Evolutionary conservation across 2,329 filamentous ascomycete species (phyloP), one percentile per base, ranked within the genome.

Genomic region (Spiromastix sp.): DNA sequence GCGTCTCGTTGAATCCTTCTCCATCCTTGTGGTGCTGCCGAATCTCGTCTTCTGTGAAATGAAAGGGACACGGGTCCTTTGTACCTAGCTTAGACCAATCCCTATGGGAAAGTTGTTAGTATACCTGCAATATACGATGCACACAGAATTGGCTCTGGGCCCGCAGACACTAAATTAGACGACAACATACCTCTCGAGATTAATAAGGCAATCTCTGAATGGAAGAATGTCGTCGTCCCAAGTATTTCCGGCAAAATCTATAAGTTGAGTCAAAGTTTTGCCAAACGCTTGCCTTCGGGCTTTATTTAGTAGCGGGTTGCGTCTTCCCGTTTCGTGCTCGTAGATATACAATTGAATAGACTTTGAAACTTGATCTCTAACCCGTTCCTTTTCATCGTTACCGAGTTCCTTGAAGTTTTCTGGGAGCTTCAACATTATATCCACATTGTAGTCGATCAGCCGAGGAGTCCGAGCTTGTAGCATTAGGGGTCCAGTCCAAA

Each of bases 211-310:
- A 36, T 52, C 44, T 22, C 47, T 38, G 17, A 54, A 44, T 18
- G 44, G 47, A 17, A 53, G 34, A 17, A 48, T 45, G 30, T 49
- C 47, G 32, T 45, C 40, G 37, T 54, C 47, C 51, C 50, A 56
- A 2, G 48, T 45, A 32, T 49, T 42, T 13, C 42, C 38, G 30
- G 50, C 47, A 44, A 54, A 54, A 11, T 40, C 17, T 17, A 54
- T 41, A 2, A 45, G 40, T 12, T 50, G 38, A 6, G 42, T 22
- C 18, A 45, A 32, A 22, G 38, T 49, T 29, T 43, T 41, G 11
- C 38, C 21, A 13, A 42, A 32, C 21, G 36, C 33, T 12, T 34
- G 13, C 3, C 20, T 28, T 2, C 29, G 19, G n/a, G 27, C 32
- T 12, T 31, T 26, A 21, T 26, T 24, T 20, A 38, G 9, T 6